A percentile compares a stretch with the other conserved stretches of the same genome.
phyloP scores from a whole-genome alignment of 2,329 filamentous ascomycete species.

The Camptophora hylomeconis region DNA sequence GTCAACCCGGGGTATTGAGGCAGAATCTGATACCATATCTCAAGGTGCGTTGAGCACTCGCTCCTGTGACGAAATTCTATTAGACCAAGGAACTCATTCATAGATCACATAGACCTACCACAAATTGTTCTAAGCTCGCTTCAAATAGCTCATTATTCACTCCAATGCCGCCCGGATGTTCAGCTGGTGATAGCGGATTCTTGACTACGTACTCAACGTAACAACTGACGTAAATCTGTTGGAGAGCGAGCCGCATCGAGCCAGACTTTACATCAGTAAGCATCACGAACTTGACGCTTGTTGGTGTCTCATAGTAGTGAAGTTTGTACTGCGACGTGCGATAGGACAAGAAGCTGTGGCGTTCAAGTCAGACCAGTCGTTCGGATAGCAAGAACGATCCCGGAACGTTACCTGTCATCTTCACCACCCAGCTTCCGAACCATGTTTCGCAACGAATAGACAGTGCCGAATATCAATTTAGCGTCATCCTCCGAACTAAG shows the following conservation, averaged over 20 bases:
- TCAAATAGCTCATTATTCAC: slow-evolving; percentile 55
- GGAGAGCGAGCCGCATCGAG: slow-evolving; percentile 85
- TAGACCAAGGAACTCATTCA: neutral
- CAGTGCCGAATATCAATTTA: slow-evolving; percentile 92
- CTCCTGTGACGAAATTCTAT: slow-evolving; percentile 9
- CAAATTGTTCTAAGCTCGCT: slow-evolving; percentile 39
- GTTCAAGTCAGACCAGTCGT: slow-evolving; percentile 11
- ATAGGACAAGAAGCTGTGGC: slow-evolving; percentile 70
- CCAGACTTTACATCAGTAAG: slow-evolving; percentile 78
- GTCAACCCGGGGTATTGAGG: no score
- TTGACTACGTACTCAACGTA: slow-evolving; percentile 85
- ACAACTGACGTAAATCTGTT: slow-evolving; percentile 97
- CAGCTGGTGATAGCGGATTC: slow-evolving; percentile 47
- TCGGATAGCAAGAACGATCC: neutral
- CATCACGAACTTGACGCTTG: slow-evolving; percentile 92
- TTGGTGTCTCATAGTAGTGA: slow-evolving; percentile 97
- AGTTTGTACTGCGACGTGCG: slow-evolving; percentile 93
- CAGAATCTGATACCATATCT: no score
- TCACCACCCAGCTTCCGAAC: slow-evolving; percentile 85
- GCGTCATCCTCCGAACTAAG: slow-evolving; percentile 65
- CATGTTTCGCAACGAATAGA: slow-evolving; percentile 96
- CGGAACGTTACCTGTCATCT: slow-evolving; percentile 52
- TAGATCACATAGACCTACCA: slow-evolving; percentile 24
- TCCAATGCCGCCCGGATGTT: slow-evolving; percentile 48
- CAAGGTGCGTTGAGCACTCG: slow-evolving; percentile 17